Conservation (phyloP, 805 yeast species). For the Isabelozyma rhagii region DNA sequence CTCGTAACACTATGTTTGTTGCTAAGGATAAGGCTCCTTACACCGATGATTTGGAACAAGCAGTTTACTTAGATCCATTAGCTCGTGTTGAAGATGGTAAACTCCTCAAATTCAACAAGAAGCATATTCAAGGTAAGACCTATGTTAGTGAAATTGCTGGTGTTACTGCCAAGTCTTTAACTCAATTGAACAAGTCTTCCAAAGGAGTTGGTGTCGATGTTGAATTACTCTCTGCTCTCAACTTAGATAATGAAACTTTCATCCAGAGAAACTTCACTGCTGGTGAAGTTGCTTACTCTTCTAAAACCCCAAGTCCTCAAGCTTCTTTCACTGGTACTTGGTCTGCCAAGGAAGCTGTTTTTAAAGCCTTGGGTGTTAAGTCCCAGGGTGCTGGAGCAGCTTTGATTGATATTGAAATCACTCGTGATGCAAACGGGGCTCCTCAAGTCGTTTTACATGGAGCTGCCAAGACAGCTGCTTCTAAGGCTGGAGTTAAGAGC, state of each 20-base stretch:
- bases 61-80: slow-evolving; percentile 93
- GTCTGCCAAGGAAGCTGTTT: slow-evolving; percentile 99
- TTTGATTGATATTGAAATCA: slow-evolving; percentile 84
- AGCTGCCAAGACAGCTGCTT: slow-evolving; percentile 71
- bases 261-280: slow-evolving; percentile 88
- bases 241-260: slow-evolving; percentile 86
- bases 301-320: slow-evolving; percentile 67
- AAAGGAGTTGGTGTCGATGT: slow-evolving; percentile 96
- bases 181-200: slow-evolving; percentile 51
- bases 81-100: slow-evolving; percentile 61
- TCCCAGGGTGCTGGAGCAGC: slow-evolving; percentile 96
- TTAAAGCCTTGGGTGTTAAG: slow-evolving; percentile 87
- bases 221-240: slow-evolving; percentile 78
- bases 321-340: slow-evolving; percentile 97
- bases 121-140: slow-evolving; percentile 45
- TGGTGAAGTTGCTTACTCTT: slow-evolving; percentile 76
- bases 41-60: slow-evolving; percentile 79
- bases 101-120: slow-evolving; percentile 46
- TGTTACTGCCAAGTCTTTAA: slow-evolving; percentile 63
- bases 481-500: slow-evolving; percentile 59
- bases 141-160: slow-evolving; percentile 48
- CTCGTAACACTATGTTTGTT: slow-evolving; percentile 85
- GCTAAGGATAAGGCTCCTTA: slow-evolving; percentile 95
- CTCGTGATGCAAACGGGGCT: slow-evolving; percentile 68
- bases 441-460: slow-evolving; percentile 81